Evolutionary conservation across 495 filamentous ascomycete species (phyloP).

Genomic region (Lasiosphaeriaceae sp.): DNA sequence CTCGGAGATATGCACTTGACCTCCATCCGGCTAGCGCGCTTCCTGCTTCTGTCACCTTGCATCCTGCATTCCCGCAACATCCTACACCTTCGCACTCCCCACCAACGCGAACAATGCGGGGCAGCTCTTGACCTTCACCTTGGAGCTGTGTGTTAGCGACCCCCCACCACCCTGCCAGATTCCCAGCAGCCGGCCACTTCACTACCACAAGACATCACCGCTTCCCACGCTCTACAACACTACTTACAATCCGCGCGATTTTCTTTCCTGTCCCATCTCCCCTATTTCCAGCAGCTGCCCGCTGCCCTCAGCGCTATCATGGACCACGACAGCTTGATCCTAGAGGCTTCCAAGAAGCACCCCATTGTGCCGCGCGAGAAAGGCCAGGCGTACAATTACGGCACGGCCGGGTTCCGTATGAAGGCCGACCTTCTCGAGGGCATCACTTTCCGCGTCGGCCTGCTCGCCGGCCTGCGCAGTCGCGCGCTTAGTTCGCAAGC

Average conservation of each 20-base stretch:
- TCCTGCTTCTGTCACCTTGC: slow-evolving; percentile 4
- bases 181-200: too few relatives aligned
- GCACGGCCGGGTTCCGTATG: slow-evolving; percentile 78
- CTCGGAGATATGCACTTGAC: too few relatives aligned
- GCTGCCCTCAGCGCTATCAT: background rate
- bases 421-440: slow-evolving; percentile 71
- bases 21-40: slow-evolving; percentile 2
- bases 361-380: slow-evolving; percentile 59
- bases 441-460: slow-evolving; percentile 84
- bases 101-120: slow-evolving; percentile 5
- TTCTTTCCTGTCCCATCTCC: too few relatives aligned
- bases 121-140: slow-evolving; percentile 11
- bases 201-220: too few relatives aligned
- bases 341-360: slow-evolving; percentile 61
- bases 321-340: slow-evolving; percentile 35
- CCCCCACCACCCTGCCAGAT: too few relatives aligned
- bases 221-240: too few relatives aligned
- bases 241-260: too few relatives aligned
- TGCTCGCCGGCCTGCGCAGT: slow-evolving; percentile 86
- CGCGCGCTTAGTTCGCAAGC: slow-evolving; percentile 82
- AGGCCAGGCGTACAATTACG: slow-evolving; percentile 78
- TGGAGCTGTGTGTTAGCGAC: too few relatives aligned
- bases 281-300: too few relatives aligned
- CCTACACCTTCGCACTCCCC: background rate
- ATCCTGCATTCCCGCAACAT: background rate